Conservation (phyloP, 164 flowering plant species). For the Piper longum region DNA sequence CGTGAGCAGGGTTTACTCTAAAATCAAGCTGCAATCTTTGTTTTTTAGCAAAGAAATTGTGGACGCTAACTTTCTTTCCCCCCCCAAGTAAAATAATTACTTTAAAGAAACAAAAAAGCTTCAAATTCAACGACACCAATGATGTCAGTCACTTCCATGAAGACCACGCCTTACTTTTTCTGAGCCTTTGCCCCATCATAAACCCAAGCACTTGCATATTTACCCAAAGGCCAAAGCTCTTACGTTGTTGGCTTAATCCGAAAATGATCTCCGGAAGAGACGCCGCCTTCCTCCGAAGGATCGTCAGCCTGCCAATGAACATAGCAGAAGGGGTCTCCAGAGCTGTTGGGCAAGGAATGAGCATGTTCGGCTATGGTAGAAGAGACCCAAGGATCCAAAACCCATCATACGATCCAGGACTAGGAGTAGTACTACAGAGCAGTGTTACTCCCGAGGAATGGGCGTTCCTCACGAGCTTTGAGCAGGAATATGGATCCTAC, state of each 20-base stretch:
- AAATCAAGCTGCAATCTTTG: no score
- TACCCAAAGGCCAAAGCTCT: no score
- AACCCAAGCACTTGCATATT: neutral
- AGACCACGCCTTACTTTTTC: no score
- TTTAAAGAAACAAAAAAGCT: no score
- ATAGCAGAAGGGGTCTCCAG: constrained; percentile 48
- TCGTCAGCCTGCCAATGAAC: constrained; percentile 46
- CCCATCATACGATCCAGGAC: constrained; percentile 1
- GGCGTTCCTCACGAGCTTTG: constrained; percentile 37
- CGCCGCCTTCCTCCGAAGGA: constrained; percentile 23
- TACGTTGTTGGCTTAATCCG: neutral
- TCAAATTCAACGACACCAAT: no score
- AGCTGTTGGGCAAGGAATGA: constrained; percentile 29
- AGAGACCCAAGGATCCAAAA: constrained; percentile 11
- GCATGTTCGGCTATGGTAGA: constrained; percentile 16
- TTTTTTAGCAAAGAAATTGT: no score
- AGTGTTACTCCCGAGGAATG: constrained; percentile 23
- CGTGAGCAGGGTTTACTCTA: no score
- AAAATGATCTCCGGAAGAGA: constrained; percentile 3
- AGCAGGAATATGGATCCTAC: constrained; percentile 37
- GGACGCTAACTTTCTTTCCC: no score
- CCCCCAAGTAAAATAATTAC: no score
- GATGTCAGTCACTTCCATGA: no score
- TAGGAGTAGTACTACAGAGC: constrained; percentile 12
- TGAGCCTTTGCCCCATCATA: no score